A percentile compares a stretch with the other conserved stretches of the same genome.
Conservation (phyloP, 805 yeast species). For the Metschnikowia colocasiae region DNA sequence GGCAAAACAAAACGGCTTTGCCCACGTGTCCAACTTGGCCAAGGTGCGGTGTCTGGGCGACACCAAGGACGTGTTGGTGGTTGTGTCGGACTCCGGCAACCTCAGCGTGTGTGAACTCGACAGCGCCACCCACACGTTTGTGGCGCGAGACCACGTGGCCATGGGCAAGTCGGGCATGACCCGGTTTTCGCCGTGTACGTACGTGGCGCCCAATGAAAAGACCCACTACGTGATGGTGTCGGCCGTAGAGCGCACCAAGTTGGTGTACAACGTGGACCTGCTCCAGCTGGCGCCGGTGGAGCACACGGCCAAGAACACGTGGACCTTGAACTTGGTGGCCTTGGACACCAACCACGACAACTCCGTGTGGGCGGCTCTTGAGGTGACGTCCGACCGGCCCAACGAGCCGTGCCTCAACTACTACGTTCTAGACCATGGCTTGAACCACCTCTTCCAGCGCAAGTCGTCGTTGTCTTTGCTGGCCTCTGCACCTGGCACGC, state of each 20-base stretch:
- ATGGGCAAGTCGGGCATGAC: slow-evolving; percentile 72
- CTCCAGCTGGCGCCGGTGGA: slow-evolving; percentile 64
- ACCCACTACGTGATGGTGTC: slow-evolving; percentile 67
- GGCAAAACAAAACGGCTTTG: slow-evolving; percentile 48
- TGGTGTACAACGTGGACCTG: slow-evolving; percentile 58
- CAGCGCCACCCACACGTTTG: slow-evolving; percentile 35
- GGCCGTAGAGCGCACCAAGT: slow-evolving; percentile 70
- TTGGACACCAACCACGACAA: slow-evolving; percentile 78
- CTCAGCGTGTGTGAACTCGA: slow-evolving; percentile 51
- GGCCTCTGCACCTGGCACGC: not conserved
- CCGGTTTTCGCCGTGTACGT: slow-evolving; percentile 71
- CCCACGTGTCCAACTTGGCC: slow-evolving; percentile 51
- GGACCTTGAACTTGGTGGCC: slow-evolving; percentile 55
- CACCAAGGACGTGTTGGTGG: slow-evolving; percentile 52
- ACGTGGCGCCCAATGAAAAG: slow-evolving; percentile 64
- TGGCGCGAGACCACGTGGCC: slow-evolving; percentile 58
- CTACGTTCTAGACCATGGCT: slow-evolving; percentile 83
- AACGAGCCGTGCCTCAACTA: slow-evolving; percentile 42
- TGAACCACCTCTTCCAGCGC: slow-evolving; percentile 66
- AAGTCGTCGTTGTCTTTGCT: slow-evolving; percentile 12
- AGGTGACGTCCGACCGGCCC: slow-evolving; percentile 29
- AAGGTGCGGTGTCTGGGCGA: slow-evolving; percentile 53
- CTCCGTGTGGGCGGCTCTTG: slow-evolving; percentile 81
- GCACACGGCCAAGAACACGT: slow-evolving; percentile 45
- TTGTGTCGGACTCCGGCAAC: slow-evolving; percentile 80